Evolutionary conservation across 2,329 filamentous ascomycete genomes (phyloP), one percentile per base, ranked within the genome.

Genomic region (Daldinia eschscholtzii): DNA sequence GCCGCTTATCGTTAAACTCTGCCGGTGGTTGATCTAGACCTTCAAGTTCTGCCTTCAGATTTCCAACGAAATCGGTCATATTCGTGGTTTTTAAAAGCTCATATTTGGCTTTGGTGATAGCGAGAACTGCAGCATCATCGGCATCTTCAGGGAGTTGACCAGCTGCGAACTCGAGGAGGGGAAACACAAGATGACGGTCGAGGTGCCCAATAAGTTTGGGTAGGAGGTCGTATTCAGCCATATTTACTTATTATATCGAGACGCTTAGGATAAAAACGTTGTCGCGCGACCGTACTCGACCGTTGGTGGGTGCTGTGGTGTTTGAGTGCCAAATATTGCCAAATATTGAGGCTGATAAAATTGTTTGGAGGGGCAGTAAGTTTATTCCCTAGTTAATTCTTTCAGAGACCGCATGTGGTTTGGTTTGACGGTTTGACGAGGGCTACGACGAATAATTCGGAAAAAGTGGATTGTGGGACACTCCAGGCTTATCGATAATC

Each of bases 1-100:
- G 92, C 78, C 93, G 88, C 90, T 96, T 97, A 81, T 92, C 90
- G 76, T 90, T 88, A 81, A 94, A 98, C 82, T 98, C 94, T 71
- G 91, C 87, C 57, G 96, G 94, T 61, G 92, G 85, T 70, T 93
- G 88, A 68, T 92, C 87, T 72, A 93, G 88, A 76, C 91, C 87
- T 84, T 98, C 90, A 74, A 99, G 89, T 78, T 98, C 92, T 80
- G 92, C 92, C 86, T 97, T 93, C 74, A 99, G 85, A 78, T 91
- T 92, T 78, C 94, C 94, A 61, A 98, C 93, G 81, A 97, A 99
- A 83, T 99, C 96, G 77, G 92, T 96, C 96, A 99, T 99, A 87
- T 98, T 98, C 78, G 96, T 98, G 81, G 94, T 91, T 85, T 97
- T 95, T 75, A 99, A 89, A 66, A 99, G 90, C 83, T 95, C 91